Evolutionary conservation across 208 protist species (phyloP).

Genomic region (Leishmania arabica): DNA sequence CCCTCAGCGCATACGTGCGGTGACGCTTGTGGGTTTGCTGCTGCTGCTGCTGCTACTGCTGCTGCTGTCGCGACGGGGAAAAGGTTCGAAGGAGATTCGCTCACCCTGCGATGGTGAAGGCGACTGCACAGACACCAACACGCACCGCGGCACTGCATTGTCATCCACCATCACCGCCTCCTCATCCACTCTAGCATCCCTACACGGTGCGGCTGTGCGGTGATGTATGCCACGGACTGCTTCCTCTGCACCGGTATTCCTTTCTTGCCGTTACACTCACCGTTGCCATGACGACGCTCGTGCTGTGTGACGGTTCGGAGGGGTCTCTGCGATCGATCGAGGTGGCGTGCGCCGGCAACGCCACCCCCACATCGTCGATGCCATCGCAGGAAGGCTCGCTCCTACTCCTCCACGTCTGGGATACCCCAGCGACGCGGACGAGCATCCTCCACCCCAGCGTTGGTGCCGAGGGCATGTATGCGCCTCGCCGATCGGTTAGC

Average conservation of each 20-base stretch:
- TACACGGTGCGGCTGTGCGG: not conserved
- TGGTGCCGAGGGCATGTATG: not conserved
- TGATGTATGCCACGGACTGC: not conserved
- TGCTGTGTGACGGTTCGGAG: constrained; percentile 82
- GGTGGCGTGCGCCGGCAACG: constrained; percentile 46
- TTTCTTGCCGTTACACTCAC: not conserved
- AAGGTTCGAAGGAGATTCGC: not conserved
- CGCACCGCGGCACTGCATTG: not conserved
- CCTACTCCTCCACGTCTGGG: constrained; percentile 74
- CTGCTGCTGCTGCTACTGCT: not conserved
- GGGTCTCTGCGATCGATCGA: constrained; percentile 65
- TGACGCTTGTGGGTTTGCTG: not conserved
- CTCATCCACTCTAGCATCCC: not conserved
- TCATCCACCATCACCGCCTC: not conserved
- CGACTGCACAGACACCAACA: not conserved
- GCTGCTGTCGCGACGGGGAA: not conserved
- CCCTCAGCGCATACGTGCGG: not conserved
- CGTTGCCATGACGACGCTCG: constrained; percentile 34
- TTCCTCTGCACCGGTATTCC: not conserved
- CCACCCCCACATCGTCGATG: constrained; percentile 28
- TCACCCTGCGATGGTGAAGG: not conserved
- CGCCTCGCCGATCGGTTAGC: constrained; percentile 8
- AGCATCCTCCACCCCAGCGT: not conserved
- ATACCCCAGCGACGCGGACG: not conserved
- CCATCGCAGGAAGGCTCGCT: constrained; percentile 58